Conservation (phyloP, 495 filamentous ascomycete species). For the Ascobolus immersus region DNA sequence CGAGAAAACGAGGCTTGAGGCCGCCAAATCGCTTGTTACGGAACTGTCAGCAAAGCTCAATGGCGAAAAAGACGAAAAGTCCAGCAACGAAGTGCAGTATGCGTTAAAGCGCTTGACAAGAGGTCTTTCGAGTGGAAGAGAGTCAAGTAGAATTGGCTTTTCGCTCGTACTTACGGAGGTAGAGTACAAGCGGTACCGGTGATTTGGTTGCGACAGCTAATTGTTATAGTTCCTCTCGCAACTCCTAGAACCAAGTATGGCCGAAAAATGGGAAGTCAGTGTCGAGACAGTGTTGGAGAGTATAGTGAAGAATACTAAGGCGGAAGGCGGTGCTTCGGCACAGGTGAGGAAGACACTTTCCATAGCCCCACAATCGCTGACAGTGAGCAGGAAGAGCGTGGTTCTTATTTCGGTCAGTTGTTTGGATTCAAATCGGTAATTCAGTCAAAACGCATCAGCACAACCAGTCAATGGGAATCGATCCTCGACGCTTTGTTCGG, state of each 20-base stretch:
- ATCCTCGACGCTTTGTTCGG: constrained; percentile 34
- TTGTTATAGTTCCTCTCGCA: constrained; percentile 12
- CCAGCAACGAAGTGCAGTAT: constrained; percentile 13
- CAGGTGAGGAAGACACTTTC: too few relatives aligned
- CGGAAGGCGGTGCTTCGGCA: constrained; percentile 35
- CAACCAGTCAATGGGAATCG: constrained; percentile 20
- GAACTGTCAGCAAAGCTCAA: constrained; percentile 14
- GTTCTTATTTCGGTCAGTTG: constrained; percentile 58
- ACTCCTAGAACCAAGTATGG: constrained; percentile 8
- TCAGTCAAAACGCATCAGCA: too few relatives aligned
- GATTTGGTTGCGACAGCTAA: too few relatives aligned
- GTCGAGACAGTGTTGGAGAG: constrained; percentile 33
- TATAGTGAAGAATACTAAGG: constrained; percentile 41
- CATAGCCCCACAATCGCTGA: too few relatives aligned
- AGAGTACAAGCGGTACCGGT: too few relatives aligned
- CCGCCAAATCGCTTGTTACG: constrained; percentile 19
- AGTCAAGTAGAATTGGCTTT: constrained; percentile 76
- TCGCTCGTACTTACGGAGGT: constrained; percentile 72
- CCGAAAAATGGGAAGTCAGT: constrained; percentile 20
- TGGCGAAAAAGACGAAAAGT: constrained; percentile 12
- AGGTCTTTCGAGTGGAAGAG: constrained; percentile 69
- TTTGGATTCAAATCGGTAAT: constrained; percentile 73
- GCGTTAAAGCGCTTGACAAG: constrained; percentile 43
- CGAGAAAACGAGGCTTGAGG: constrained; percentile 17
- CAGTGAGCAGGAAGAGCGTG: constrained; percentile 66